Evolutionary conservation across 208 protist genomes (phyloP).

Genomic region (Trypanosoma grayi): DNA sequence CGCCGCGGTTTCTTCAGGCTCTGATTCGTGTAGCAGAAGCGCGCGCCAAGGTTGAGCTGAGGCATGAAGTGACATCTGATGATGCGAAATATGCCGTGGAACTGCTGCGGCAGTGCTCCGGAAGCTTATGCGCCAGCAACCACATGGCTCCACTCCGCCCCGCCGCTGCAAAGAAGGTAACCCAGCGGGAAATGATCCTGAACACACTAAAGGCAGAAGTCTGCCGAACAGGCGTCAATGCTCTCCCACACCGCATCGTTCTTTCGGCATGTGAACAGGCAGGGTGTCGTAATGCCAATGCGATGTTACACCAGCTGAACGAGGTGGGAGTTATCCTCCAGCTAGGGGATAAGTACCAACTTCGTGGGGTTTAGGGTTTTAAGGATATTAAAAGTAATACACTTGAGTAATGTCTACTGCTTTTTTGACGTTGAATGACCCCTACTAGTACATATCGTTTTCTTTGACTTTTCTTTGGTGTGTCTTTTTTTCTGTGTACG

Average conservation of each 20-base stretch:
- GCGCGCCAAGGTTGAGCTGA: conserved; percentile 89
- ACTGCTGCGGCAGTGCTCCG: conserved; percentile 77
- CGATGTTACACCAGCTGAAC: conserved; percentile 82
- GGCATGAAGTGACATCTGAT: conserved; percentile 78
- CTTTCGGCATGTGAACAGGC: conserved; percentile 65
- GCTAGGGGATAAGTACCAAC: conserved; percentile 60
- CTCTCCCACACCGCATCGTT: conserved; percentile 50
- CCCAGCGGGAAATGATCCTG: conserved; percentile 61
- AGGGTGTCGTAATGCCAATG: conserved; percentile 61
- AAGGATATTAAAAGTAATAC: not conserved
- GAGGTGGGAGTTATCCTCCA: conserved; percentile 77
- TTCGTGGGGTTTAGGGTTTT: conserved; percentile 50
- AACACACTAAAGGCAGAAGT: conserved; percentile 64
- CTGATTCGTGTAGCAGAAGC: conserved; percentile 93
- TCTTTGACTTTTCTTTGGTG: conserved; percentile 1
- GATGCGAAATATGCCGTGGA: conserved; percentile 93
- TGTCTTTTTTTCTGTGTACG: conserved; percentile 19
- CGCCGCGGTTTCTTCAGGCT: conserved; percentile 95
- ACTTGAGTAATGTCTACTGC: not conserved
- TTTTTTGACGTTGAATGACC: not conserved
- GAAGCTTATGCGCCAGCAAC: conserved; percentile 14
- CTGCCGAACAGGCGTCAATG: conserved; percentile 44
- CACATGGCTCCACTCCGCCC: not conserved
- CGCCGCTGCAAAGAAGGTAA: conserved; percentile 35
- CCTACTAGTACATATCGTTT: not conserved